phyloP scores from a whole-genome alignment of 163 green algal genomes.

The Coccomyxa subellipsoidea region DNA sequence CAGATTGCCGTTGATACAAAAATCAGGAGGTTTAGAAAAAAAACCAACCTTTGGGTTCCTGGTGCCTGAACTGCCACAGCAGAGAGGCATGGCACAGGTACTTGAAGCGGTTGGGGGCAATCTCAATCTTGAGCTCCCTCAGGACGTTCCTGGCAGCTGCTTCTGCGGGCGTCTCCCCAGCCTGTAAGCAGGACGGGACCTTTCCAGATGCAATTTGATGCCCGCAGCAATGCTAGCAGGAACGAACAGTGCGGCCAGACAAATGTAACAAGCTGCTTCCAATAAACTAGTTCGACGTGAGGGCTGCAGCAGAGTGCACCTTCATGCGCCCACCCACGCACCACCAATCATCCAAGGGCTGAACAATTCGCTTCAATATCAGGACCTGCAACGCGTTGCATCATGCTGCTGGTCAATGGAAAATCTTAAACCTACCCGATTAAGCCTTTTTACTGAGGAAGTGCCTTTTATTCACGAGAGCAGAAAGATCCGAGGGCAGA shows the following conservation, averaged over 20 bases:
- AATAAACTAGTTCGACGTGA: too few relatives aligned
- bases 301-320: background rate
- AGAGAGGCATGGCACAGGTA: background rate
- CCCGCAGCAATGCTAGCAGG: too few relatives aligned
- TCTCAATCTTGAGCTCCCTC: background rate
- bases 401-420: background rate
- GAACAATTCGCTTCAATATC: background rate
- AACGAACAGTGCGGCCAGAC: background rate
- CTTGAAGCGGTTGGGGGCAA: background rate
- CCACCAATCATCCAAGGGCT: background rate
- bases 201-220: too few relatives aligned
- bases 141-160: background rate
- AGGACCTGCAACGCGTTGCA: background rate
- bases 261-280: background rate
- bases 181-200: too few relatives aligned
- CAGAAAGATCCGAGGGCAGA: background rate
- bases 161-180: background rate
- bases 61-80: background rate
- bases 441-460: too few relatives aligned
- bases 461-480: too few relatives aligned
- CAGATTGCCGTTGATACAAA: too few relatives aligned
- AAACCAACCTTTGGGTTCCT: background rate
- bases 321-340: background rate
- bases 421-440: too few relatives aligned
- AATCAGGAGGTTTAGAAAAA: too few relatives aligned